These are phyloP conservation scores for Coemansia reversa DNA, from an alignment of 192 early-diverging fungal genomes.

Conservation along the genomic window DNA sequence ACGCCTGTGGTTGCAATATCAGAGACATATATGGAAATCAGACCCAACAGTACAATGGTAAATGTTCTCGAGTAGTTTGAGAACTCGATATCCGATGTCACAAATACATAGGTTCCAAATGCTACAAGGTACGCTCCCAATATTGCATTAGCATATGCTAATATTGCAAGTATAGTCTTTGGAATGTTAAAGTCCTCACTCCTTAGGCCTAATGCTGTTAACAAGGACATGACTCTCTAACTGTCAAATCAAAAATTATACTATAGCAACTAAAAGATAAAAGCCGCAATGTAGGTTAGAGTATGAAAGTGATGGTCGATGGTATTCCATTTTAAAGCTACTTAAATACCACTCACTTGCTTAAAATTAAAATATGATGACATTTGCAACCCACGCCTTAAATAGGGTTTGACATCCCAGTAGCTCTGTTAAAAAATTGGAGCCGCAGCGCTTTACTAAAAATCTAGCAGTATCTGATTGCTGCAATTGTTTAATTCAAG, in stretches of 20 bases:
- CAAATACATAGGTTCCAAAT: conserved; percentile 8
- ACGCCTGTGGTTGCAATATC: conserved; percentile 10
- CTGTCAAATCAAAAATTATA: not conserved
- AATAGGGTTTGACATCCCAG: too few relatives aligned
- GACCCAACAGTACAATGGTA: conserved; percentile 11
- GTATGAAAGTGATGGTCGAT: too few relatives aligned
- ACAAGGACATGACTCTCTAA: not conserved
- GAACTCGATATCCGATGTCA: not conserved
- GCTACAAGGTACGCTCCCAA: conserved; percentile 10
- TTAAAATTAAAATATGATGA: too few relatives aligned
- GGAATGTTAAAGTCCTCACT: not conserved
- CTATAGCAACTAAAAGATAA: not conserved
- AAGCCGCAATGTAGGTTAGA: not conserved
- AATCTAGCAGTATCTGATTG: too few relatives aligned
- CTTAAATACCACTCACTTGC: too few relatives aligned
- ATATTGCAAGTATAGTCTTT: not conserved
- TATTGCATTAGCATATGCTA: conserved; percentile 3
- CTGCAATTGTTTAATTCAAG: too few relatives aligned
- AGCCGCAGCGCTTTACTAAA: too few relatives aligned
- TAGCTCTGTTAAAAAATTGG: too few relatives aligned
- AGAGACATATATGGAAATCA: conserved; percentile 2
- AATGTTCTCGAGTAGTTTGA: not conserved
- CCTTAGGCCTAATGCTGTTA: not conserved
- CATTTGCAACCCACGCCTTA: too few relatives aligned
- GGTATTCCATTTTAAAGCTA: too few relatives aligned